Evolutionary conservation across 192 early-diverging fungal species (phyloP), one percentile per base, ranked within the genome.

Genomic region (Linnemannia hyalina): DNA sequence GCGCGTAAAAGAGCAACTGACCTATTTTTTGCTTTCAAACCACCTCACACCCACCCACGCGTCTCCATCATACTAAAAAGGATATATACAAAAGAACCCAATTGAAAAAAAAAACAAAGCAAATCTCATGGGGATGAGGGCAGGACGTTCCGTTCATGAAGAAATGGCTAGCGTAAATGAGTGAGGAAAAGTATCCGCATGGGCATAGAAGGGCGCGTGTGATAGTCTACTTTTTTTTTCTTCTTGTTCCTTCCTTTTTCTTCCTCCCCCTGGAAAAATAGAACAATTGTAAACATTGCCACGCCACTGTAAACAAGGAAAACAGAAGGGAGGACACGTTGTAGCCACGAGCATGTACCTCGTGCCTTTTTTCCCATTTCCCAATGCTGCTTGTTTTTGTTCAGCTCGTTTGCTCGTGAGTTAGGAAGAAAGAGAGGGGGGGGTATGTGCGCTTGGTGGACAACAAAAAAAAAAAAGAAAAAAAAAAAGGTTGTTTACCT

Each of bases 391-490:
- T 29, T 26, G 4, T 65, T 35, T 32, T 65, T 13, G 9, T 15
- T 15, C 26, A 9, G 29, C 60, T 65, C 38, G 75, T 26, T 15
- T 8, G 29, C 60, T 65, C 38, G 75, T 26, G 40, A 57, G 42
- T 32, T 22, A 77, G 11, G 16, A 9, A n/a, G 16, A 46, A 6
- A 20, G 32, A 11, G 9, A 6, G 26, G 36, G 68, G 11, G 26
- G n/a, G 60, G 23, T n/a, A n/a, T 70, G 69, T 42, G 40, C 20
- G 68, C 69, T 22, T 20, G 69, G 35, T 41, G 4, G 23, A 41
- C 69, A 76, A 63, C 8, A 29, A 40, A 42, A 16, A 29, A 42
- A 76, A 26, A 76, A 76, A 42, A n/a, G n/a, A n/a, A n/a, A n/a
- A n/a, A n/a, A n/a, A n/a, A n/a, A n/a, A n/a, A n/a, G n/a, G n/a